Conservation (phyloP, 306 rosid species). For the Quercus robur region DNA sequence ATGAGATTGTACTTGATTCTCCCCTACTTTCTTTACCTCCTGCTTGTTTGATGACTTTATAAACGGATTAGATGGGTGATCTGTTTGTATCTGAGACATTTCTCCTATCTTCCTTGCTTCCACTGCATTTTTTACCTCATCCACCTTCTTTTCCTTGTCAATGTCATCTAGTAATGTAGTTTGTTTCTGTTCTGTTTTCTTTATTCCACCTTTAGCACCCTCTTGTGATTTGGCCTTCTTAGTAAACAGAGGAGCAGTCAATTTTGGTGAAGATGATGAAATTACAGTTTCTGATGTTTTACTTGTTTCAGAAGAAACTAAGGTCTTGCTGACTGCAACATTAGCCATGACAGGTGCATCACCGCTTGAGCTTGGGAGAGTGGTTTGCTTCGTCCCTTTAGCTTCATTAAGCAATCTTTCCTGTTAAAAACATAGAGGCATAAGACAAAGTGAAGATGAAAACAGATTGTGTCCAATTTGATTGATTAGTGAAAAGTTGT, state of each 20-base stretch:
- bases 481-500: neutral
- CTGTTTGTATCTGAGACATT: constrained; percentile 21
- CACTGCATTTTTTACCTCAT: constrained; percentile 25
- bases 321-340: constrained; percentile 16
- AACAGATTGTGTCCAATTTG: neutral
- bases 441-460: constrained; percentile 4
- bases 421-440: constrained; percentile 36
- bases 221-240: constrained; percentile 63
- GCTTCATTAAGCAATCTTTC: constrained; percentile 60
- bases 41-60: constrained; percentile 34
- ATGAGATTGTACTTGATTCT: constrained; percentile 37
- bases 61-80: constrained; percentile 25
- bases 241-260: constrained; percentile 52
- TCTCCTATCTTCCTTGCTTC: constrained; percentile 33
- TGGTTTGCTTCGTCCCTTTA: constrained; percentile 31
- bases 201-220: constrained; percentile 34
- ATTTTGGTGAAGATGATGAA: constrained; percentile 37
- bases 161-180: constrained; percentile 22
- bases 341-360: constrained; percentile 28
- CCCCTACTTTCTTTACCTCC: constrained; percentile 37
- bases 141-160: constrained; percentile 28
- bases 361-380: constrained; percentile 25
- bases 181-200: constrained; percentile 23
- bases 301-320: constrained; percentile 23
- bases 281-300: constrained; percentile 33